A percentile compares a stretch with the other conserved stretches of the same genome.
Conservation (phyloP, 805 yeast species). For the Wickerhamomyces kurtzmanii region DNA sequence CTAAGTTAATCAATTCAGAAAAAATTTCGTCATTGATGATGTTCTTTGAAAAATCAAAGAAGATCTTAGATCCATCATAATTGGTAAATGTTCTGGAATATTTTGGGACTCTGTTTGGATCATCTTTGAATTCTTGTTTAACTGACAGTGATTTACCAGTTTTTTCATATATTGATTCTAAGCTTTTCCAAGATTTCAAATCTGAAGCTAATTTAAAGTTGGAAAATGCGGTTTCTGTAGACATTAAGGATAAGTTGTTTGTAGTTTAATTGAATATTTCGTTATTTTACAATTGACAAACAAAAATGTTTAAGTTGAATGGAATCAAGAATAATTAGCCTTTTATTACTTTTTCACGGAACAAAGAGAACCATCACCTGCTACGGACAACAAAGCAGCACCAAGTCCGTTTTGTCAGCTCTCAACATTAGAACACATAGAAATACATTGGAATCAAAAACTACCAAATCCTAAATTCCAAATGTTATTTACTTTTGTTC, state of each 20-base stretch:
- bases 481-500: no score
- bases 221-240: slow-evolving; percentile 19
- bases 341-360: background rate
- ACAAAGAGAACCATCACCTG: slow-evolving; percentile 1
- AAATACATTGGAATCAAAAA: no score
- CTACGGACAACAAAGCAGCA: no score
- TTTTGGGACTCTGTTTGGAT: slow-evolving; percentile 66
- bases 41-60: slow-evolving; percentile 95
- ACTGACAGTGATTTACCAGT: slow-evolving; percentile 66
- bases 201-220: slow-evolving; percentile 57
- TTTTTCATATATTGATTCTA: slow-evolving; percentile 60
- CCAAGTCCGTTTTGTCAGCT: no score
- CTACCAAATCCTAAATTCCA: no score
- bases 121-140: slow-evolving; percentile 67
- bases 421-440: no score
- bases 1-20: slow-evolving; percentile 58
- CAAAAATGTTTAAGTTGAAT: no score
- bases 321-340: no score
- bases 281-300: no score
- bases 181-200: slow-evolving; percentile 76
- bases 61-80: slow-evolving; percentile 78
- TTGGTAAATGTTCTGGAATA: slow-evolving; percentile 72
- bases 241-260: slow-evolving; percentile 1
- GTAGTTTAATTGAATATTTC: slow-evolving; percentile 2
- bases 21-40: slow-evolving; percentile 80